Evolutionary conservation across 345 rosid species (phyloP), one percentile per base, ranked within the genome.

Genomic region (Rubroshorea leprosula): DNA sequence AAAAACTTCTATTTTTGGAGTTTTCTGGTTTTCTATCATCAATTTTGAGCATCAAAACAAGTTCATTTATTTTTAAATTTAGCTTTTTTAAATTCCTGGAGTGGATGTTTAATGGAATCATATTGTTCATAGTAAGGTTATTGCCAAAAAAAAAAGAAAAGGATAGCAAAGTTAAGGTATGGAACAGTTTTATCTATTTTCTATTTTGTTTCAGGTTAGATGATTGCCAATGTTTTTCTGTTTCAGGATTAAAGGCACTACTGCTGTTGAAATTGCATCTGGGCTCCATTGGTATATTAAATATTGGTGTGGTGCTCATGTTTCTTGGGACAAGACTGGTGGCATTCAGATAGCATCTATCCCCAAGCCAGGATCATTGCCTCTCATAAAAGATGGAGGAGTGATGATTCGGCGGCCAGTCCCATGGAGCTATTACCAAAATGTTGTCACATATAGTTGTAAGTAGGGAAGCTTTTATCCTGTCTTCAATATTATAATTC

Each of bases 381-480:
- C 96, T 70, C 85, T 31, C 57, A 57, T 92, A 53, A 73, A 68
- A 63, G 80, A 75, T 72, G 79, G 57, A 4, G 77, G 89, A 48
- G 76, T 92, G 76, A 71, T 68, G 70, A 76, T 86, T 69, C 81
- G 68, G 46, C 90, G 98, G 58, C 96, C 90, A 23, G 89, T 86
- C 47, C 98, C 96, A 51, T 92, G 89, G 95, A 92, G 74, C 80
- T 91, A 91, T 75, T 91, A 91, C 77, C 98, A 88, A 77, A 91
- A 91, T 57, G 98, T 88, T 49, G 98, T 91, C 58, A 88, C 96
- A 55, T 86, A 89, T 61, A 88, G 95, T 71, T 92, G 98, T 92
- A 78, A 82, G 95, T 66, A 17, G 14, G 18, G 15, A 25, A 35
- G 19, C 41, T 56, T 29, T 31, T 23, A 23, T 66, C 27, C 43